Conservation (phyloP, 768 basidiomycete species). For the Xerocomellus amylosporus region DNA sequence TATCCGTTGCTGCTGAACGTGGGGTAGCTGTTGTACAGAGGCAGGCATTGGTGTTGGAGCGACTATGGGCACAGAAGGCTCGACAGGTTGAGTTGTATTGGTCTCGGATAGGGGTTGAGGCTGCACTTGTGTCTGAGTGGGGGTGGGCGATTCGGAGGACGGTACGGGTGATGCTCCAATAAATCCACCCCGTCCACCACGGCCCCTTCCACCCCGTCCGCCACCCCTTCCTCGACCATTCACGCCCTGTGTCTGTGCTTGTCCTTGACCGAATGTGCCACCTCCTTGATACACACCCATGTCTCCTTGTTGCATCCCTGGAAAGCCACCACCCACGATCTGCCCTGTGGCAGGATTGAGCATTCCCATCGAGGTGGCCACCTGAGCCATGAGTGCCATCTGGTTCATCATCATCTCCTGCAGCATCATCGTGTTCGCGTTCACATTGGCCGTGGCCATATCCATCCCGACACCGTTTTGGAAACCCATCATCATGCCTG, state of each 20-base stretch:
- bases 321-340: slow-evolving; percentile 54
- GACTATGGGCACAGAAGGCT: slow-evolving; percentile 16
- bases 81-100: slow-evolving; percentile 4
- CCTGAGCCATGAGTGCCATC: slow-evolving; percentile 92
- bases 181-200: slow-evolving; percentile 47
- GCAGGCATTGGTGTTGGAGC: slow-evolving; percentile 29
- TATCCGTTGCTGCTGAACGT: slow-evolving; percentile 32
- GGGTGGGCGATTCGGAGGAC: slow-evolving; percentile 16
- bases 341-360: slow-evolving; percentile 58
- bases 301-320: slow-evolving; percentile 56
- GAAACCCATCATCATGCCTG: slow-evolving; percentile 44
- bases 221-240: slow-evolving; percentile 45
- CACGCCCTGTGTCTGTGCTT: slow-evolving; percentile 12
- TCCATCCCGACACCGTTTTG: slow-evolving; percentile 45
- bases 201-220: slow-evolving; percentile 45
- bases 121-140: slow-evolving; percentile 21
- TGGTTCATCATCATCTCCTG: slow-evolving; percentile 92
- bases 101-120: slow-evolving; percentile 18
- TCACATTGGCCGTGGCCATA: slow-evolving; percentile 50
- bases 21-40: slow-evolving; percentile 13
- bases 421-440: slow-evolving; percentile 63
- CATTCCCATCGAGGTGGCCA: slow-evolving; percentile 82
- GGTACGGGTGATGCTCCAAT: slow-evolving; percentile 24
- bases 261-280: slow-evolving; percentile 21
- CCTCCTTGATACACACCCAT: slow-evolving; percentile 45